Evolutionary conservation across 2,329 filamentous ascomycete species (phyloP), one percentile per base, ranked within the genome.

Genomic region (Apiospora kogelbergensis): DNA sequence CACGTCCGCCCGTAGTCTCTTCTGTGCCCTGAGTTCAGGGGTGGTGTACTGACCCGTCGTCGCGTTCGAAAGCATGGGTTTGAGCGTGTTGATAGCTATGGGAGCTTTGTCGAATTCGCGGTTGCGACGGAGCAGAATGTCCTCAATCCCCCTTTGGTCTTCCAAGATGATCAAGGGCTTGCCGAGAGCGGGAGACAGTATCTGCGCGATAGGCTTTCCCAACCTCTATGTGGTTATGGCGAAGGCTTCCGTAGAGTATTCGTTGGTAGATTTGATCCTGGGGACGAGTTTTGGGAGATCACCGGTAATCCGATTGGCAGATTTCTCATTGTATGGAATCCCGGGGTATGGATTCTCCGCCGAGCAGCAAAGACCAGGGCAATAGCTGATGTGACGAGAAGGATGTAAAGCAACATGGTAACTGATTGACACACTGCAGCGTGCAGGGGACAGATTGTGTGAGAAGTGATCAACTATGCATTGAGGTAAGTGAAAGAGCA

Each of bases 61-160:
- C 3, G 69, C 66, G 20, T 70, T 9, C 6, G 63, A 44, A 5
- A 68, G 33, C 15, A 60, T 53, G n/a, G 63, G 24, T 6, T 11
- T 22, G 20, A 68, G 17, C 2, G 42, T 53, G 7, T 40, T 17
- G 9, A 22, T 26, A 2, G 67, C 41, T 1, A 66, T 66, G 20
- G 67, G 42, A 9, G 67, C 46, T 11, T 33, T 24, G 30, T 74
- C 72, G 37, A 73, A 74, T 22, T 74, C 70, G 24, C 68, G 71
- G 20, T 63, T 63, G 10, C 72, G 67, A 6, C 71, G 65, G 4
- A 72, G 20, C 1, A 70, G 1, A 2, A 73, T 66, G 26, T 74
- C 72, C 15, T 68, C 60, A 11, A 63, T 63, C 46, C 73, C 72
- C 2, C 69, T 65, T 2, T 70, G 71, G 45, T 74, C 72, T 11